These are phyloP conservation scores for Kazachstania kunashirensis DNA, from an alignment of 805 yeast genomes.

Conservation along the genomic window DNA sequence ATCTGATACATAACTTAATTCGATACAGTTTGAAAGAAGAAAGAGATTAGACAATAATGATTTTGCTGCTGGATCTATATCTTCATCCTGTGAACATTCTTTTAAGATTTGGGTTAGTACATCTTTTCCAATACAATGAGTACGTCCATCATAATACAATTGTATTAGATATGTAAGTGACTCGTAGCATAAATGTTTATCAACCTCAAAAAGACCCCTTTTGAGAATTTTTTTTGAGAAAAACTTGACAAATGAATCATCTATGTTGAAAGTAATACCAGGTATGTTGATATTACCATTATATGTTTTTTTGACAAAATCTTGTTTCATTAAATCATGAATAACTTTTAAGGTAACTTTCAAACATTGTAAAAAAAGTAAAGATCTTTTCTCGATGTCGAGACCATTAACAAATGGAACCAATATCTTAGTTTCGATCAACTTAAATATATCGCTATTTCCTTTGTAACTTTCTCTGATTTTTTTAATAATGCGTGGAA, in stretches of 20 bases:
- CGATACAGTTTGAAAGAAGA: background rate
- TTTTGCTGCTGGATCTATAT: background rate
- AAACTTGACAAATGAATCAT: background rate
- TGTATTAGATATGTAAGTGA: constrained; percentile 6
- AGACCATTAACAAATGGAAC: constrained; percentile 1
- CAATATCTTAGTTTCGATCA: constrained; percentile 2
- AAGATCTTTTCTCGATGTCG: background rate
- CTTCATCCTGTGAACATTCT: constrained; percentile 1
- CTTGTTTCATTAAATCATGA: constrained; percentile 2
- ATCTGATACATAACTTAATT: background rate
- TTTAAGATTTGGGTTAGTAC: constrained; percentile 5
- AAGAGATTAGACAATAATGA: background rate
- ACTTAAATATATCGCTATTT: background rate
- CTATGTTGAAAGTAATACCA: background rate
- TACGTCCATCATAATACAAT: constrained; percentile 5
- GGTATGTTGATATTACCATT: background rate
- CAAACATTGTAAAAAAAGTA: constrained; percentile 11
- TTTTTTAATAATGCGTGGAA: constrained; percentile 2
- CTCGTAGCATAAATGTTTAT: constrained; percentile 4
- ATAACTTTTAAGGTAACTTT: constrained; percentile 9
- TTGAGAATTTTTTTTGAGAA: background rate
- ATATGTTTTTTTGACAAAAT: constrained; percentile 10
- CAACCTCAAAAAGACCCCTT: background rate
- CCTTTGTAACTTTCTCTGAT: background rate
- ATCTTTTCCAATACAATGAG: constrained; percentile 1